Evolutionary conservation across 1,284 basidiomycete genomes (phyloP), one percentile per base, ranked within the genome.

Genomic region (Cutaneotrichosporon sp.): DNA sequence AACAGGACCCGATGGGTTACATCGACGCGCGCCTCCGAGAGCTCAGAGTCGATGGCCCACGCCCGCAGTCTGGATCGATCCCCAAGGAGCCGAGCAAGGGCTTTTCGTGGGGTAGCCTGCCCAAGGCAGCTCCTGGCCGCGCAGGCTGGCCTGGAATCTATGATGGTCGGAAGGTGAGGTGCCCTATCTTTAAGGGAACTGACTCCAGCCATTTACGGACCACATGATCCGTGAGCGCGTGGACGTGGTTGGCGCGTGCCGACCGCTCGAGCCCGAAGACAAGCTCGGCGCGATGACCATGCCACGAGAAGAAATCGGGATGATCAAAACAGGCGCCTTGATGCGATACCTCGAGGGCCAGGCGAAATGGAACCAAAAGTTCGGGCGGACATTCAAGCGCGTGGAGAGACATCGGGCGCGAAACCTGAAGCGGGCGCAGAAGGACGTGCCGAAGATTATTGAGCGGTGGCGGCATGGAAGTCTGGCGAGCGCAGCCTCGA

Each of bases 181-280:
- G 5, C 8, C 5, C 0, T 6, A 16, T 16, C 1, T 22, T 8
- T 8, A 18, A 13, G 0, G 5, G 7, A 53, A 56, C 65, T 69
- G 49, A 66, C 55, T 2, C 50, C 56, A 77, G 70, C 75, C 80
- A 0, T 80, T 77, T 66, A 72, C 74, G 60, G 81, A 83, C 62
- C 81, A 84, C 60, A 89, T 90, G 86, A 91, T 98, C 65, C 86
- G 95, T 40, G 94, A 98, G 79, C 87, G 96, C 13, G 88, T 98
- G 22, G 88, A 89, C n/a, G 87, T 89, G 4, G 83, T 84, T 22
- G 96, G 96, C 7, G 80, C 86, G 8, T 84, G 92, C 18, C 87
- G 94, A 11, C 85, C 89, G 0, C 84, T 99, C 69, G 94, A 97
- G 73, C 83, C 87, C 0, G 84, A 85, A 65, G 77, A 83, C 1